Evolutionary conservation across 345 rosid genomes (phyloP).

Genomic region (Eucalyptus regnans): DNA sequence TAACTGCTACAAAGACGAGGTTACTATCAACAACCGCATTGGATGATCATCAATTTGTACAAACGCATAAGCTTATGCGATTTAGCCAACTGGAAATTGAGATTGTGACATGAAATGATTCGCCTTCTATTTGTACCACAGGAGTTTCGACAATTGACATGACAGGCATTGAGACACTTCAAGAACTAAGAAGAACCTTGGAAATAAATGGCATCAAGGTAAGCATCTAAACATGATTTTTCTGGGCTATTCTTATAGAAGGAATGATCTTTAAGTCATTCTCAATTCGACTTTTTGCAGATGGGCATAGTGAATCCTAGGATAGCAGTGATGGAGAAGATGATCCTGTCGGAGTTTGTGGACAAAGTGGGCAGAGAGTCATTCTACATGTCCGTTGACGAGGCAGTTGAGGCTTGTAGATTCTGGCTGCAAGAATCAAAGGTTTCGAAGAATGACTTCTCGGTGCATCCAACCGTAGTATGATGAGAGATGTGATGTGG

Average conservation of each 20-base stretch:
- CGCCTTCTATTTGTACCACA: background rate
- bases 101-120: background rate
- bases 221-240: background rate
- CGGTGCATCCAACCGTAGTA: background rate
- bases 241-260: background rate
- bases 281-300: slow-evolving; percentile 10
- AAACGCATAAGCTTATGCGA: background rate
- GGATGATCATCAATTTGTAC: background rate
- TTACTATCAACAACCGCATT: background rate
- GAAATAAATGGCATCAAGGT: slow-evolving; percentile 36
- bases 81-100: background rate
- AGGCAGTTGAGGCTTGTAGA: slow-evolving; percentile 41
- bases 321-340: slow-evolving; percentile 66
- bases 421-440: slow-evolving; percentile 16
- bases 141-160: slow-evolving; percentile 68
- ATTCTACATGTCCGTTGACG: slow-evolving; percentile 49
- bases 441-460: background rate
- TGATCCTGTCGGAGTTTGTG: slow-evolving; percentile 46
- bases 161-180: slow-evolving; percentile 62
- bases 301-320: slow-evolving; percentile 64
- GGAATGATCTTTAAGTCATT: background rate
- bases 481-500: background rate
- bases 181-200: slow-evolving; percentile 44
- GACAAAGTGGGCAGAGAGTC: slow-evolving; percentile 49
- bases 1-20: background rate